These are phyloP conservation scores for Phytopythium aichiense DNA, from an alignment of 352 stramenopile species.

Conservation along the genomic window DNA sequence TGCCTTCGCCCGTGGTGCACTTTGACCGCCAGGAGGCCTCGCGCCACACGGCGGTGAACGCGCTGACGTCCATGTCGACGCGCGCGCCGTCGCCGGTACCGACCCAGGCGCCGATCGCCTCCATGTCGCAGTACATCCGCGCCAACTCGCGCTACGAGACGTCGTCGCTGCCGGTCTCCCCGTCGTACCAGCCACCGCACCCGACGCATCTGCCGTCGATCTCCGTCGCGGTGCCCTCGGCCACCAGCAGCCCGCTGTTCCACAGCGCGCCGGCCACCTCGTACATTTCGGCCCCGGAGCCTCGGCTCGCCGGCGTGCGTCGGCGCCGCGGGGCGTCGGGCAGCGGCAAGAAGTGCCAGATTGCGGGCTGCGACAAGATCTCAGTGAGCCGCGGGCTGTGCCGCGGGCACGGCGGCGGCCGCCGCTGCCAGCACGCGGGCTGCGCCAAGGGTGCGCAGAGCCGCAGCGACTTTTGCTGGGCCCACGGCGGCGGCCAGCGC, in stretches of 20 bases:
- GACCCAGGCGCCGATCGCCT: slow-evolving; percentile 10
- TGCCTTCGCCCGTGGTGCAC: slow-evolving; percentile 1
- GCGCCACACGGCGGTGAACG: slow-evolving; percentile 18
- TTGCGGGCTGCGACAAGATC: slow-evolving; percentile 56
- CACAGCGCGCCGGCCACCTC: slow-evolving; percentile 12
- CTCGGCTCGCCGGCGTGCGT: slow-evolving; percentile 11
- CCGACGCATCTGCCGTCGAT: neutral
- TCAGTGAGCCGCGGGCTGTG: slow-evolving; percentile 62
- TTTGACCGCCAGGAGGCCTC: slow-evolving; percentile 9
- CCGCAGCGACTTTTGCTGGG: slow-evolving; percentile 62
- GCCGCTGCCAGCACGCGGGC: slow-evolving; percentile 48
- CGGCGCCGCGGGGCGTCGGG: slow-evolving; percentile 29
- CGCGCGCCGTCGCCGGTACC: slow-evolving; percentile 6
- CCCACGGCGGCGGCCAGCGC: slow-evolving; percentile 60
- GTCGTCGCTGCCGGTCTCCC: slow-evolving; percentile 11
- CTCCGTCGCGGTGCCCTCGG: slow-evolving; percentile 20
- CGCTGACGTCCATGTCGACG: slow-evolving; percentile 17
- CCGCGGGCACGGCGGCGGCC: slow-evolving; percentile 58
- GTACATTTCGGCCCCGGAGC: slow-evolving; percentile 9
- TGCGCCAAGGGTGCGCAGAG: slow-evolving; percentile 71
- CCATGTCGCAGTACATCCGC: slow-evolving; percentile 22
- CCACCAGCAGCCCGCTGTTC: slow-evolving; percentile 22
- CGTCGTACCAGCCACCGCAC: slow-evolving; percentile 8
- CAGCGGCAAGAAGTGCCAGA: slow-evolving; percentile 57
- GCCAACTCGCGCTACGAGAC: slow-evolving; percentile 26